Evolutionary conservation across 1,284 basidiomycete species (phyloP), one percentile per base, ranked within the genome.

Genomic region (Papiliotrema fonsecae): DNA sequence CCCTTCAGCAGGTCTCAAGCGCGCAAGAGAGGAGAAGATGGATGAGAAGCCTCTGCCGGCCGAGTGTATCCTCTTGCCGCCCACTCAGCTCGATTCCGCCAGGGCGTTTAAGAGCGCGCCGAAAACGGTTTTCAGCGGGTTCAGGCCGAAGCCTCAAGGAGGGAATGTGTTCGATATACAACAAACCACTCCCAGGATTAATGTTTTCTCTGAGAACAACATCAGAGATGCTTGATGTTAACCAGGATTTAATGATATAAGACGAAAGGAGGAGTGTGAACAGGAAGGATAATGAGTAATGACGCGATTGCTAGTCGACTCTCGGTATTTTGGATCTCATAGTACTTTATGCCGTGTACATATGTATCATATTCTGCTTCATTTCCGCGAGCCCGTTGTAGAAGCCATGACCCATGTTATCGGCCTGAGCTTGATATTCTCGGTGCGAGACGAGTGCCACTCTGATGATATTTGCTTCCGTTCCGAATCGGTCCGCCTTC

Each of bases 31-130:
- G 43, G 45, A 35, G 24, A 42, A 37, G 16, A 28, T n/a, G n/a
- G 50, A 48, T 27, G 50, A 52, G 46, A 52, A 52, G 31, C 45
- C 39, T 4, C 16, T 36, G 6, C 45, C 50, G 6, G 50, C 40
- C 7, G 50, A 52, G 27, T 43, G 39, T 21, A 48, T 52, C 18
- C 40, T 52, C 21, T 28, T 52, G 18, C 50, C 45, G 26, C 45
- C 45, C n/a, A 18, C 31, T 9, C 28, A 44, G 30, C 19, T 44
- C 3, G 30, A 31, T n/a, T n/a, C n/a, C n/a, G n/a, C n/a, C 24
- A 10, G 9, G 18, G 11, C 36, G 36, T 9, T 21, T 14, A 41
- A 41, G 39, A 41, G 9, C 11, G 11, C 24, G 39, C 21, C 24
- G 6, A 25, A 24, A 16, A 6, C 32, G 9, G 30, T 16, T 36